Conservation (phyloP, 495 filamentous ascomycete species). For the Aspergillus diversus region DNA sequence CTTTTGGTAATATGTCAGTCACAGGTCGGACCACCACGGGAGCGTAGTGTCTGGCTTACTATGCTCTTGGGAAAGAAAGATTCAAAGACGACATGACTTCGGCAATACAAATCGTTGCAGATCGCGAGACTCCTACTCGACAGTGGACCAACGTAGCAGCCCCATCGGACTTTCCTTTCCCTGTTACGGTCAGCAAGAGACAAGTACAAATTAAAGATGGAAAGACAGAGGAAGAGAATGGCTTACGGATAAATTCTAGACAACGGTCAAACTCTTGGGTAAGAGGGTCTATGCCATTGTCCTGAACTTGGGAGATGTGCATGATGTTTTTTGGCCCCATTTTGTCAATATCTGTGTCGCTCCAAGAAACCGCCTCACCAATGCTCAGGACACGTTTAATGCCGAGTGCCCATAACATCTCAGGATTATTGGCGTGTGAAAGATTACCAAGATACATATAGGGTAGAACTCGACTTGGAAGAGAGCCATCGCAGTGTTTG, state of each 20-base stretch:
- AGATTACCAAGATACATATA: constrained; percentile 97
- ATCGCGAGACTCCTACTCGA: constrained; percentile 91
- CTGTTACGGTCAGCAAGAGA: constrained; percentile 45
- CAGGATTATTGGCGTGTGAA: constrained; percentile 89
- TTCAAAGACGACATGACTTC: constrained; percentile 85
- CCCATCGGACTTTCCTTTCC: constrained; percentile 70
- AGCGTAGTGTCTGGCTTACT: constrained; percentile 53
- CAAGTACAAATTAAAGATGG: background rate
- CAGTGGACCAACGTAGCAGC: constrained; percentile 95
- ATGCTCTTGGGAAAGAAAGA: constrained; percentile 88
- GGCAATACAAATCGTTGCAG: constrained; percentile 96
- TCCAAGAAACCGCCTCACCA: constrained; percentile 87
- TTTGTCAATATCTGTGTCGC: constrained; percentile 61
- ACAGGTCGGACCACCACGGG: background rate
- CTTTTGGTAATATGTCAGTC: constrained; percentile 35
- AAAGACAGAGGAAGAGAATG: background rate
- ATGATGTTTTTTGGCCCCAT: constrained; percentile 79
- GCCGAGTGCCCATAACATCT: constrained; percentile 74
- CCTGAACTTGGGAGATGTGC: constrained; percentile 82
- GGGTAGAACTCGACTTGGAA: constrained; percentile 85
- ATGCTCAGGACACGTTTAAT: constrained; percentile 90
- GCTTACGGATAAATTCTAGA: constrained; percentile 88
- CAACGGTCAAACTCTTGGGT: constrained; percentile 86
- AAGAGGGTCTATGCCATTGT: constrained; percentile 93
- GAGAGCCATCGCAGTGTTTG: constrained; percentile 79